Percentiles rank a stretch among this genome's conserved stretches.
These are phyloP conservation scores for Arthrobotrys sinensis DNA, from an alignment of 2,329 filamentous ascomycete genomes.

Conservation along the genomic window DNA sequence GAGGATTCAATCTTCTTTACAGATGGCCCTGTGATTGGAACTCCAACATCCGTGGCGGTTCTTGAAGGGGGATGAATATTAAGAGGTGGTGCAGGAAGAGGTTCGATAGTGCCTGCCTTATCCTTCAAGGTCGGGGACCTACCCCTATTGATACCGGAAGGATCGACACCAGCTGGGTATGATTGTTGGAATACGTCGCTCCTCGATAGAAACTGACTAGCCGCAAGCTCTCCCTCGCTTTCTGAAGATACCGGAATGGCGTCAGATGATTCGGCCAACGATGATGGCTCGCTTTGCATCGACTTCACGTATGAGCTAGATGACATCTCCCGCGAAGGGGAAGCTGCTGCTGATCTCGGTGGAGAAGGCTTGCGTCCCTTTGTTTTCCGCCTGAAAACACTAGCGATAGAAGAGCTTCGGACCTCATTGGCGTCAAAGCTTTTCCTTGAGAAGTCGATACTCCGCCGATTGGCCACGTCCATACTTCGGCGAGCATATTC, in stretches of 20 bases:
- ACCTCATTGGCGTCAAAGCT: slow-evolving; percentile 49
- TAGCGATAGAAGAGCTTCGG: slow-evolving; percentile 61
- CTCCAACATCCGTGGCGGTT: slow-evolving; percentile 42
- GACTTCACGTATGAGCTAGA: slow-evolving; percentile 59
- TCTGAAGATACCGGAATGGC: slow-evolving; percentile 76
- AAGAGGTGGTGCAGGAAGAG: slow-evolving; percentile 37
- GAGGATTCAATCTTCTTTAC: slow-evolving; percentile 46
- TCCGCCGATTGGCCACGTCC: slow-evolving; percentile 71
- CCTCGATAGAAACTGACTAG: slow-evolving; percentile 88
- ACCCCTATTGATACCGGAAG: slow-evolving; percentile 45
- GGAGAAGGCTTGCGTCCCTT: slow-evolving; percentile 41
- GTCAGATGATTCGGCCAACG: slow-evolving; percentile 74
- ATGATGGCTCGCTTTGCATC: slow-evolving; percentile 57
- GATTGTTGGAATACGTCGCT: slow-evolving; percentile 91
- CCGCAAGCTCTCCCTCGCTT: slow-evolving; percentile 83
- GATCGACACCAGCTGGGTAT: slow-evolving; percentile 67
- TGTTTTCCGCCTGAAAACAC: slow-evolving; percentile 38
- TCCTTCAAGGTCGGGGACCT: slow-evolving; percentile 54
- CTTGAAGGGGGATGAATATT: slow-evolving; percentile 54
- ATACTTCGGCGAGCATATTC: slow-evolving; percentile 73
- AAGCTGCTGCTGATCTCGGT: slow-evolving; percentile 26
- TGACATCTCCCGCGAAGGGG: slow-evolving; percentile 46
- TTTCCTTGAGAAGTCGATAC: slow-evolving; percentile 69
- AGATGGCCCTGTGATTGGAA: slow-evolving; percentile 11
- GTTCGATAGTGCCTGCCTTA: slow-evolving; percentile 49